These are phyloP conservation scores for Eurotiales sp. DNA, from an alignment of 2,329 filamentous ascomycete species.

Conservation along the genomic window DNA sequence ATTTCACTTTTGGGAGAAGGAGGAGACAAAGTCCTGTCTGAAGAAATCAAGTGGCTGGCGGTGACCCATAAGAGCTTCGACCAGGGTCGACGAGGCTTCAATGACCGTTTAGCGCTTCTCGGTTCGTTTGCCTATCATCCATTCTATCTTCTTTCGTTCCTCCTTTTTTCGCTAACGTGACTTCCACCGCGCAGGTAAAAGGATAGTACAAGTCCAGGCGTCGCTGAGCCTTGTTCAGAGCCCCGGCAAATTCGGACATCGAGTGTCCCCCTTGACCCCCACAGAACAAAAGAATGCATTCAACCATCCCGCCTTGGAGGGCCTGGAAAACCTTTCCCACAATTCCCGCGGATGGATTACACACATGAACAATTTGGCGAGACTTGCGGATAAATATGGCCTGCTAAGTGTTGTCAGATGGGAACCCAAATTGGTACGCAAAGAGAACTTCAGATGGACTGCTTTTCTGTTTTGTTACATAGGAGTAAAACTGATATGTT, in stretches of 20 bases:
- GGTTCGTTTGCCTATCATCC: slow-evolving; percentile 55
- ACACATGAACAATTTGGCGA: slow-evolving; percentile 62
- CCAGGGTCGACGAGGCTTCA: slow-evolving; percentile 88
- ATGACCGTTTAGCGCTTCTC: slow-evolving; percentile 84
- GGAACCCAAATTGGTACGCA: slow-evolving; percentile 73
- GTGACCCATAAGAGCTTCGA: slow-evolving; percentile 99
- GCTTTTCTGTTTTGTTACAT: background rate
- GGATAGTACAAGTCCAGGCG: slow-evolving; percentile 61
- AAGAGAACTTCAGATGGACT: too few relatives aligned
- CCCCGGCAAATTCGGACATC: slow-evolving; percentile 32
- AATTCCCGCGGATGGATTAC: slow-evolving; percentile 60
- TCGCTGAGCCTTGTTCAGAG: slow-evolving; percentile 59
- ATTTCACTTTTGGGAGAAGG: slow-evolving; percentile 67
- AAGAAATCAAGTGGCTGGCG: slow-evolving; percentile 94
- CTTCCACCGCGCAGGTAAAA: slow-evolving; percentile 49
- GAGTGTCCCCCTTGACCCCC: slow-evolving; percentile 40
- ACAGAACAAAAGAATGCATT: slow-evolving; percentile 60
- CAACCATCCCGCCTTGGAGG: slow-evolving; percentile 64
- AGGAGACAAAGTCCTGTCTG: slow-evolving; percentile 70
- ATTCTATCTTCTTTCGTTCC: background rate
- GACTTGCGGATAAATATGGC: slow-evolving; percentile 66
- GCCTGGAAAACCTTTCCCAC: slow-evolving; percentile 67
- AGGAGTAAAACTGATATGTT: background rate
- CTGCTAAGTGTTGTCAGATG: slow-evolving; percentile 76
- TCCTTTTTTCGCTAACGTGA: background rate